A percentile compares a stretch with the other conserved stretches of the same genome.
phyloP scores from a whole-genome alignment of 2,329 filamentous ascomycete genomes.

The Lachnellula hyalina region DNA sequence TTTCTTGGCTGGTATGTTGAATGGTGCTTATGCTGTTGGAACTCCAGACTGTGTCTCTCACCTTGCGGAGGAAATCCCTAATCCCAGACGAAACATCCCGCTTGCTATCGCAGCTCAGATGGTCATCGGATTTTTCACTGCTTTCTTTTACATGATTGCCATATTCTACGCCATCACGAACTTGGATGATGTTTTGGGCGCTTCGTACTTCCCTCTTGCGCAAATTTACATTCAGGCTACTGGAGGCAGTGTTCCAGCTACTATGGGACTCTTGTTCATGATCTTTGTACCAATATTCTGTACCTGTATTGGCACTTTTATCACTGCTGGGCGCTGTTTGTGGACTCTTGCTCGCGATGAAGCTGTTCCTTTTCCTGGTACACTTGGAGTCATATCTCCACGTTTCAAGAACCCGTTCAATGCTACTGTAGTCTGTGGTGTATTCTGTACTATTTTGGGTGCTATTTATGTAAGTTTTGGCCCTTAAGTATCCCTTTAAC shows the following conservation, averaged over 20 bases:
- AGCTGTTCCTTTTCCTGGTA: constrained; percentile 47
- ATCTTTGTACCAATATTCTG: constrained; percentile 48
- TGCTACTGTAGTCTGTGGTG: constrained; percentile 46
- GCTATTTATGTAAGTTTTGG: constrained; percentile 37
- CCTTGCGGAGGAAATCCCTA: constrained; percentile 58
- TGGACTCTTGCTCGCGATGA: constrained; percentile 57
- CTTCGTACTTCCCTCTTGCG: constrained; percentile 55
- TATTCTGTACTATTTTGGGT: constrained; percentile 51
- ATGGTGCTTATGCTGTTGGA: constrained; percentile 64
- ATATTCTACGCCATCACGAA: constrained; percentile 53
- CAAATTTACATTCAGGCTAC: constrained; percentile 61
- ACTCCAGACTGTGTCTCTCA: constrained; percentile 61
- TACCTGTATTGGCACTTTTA: constrained; percentile 50
- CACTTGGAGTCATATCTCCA: constrained; percentile 42
- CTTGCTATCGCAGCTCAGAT: constrained; percentile 48
- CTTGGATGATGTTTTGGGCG: constrained; percentile 47
- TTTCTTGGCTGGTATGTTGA: constrained; percentile 56
- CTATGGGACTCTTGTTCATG: constrained; percentile 48
- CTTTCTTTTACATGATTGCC: constrained; percentile 47
- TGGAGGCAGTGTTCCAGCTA: constrained; percentile 47
- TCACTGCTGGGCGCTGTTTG: constrained; percentile 56
- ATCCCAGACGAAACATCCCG: constrained; percentile 47
- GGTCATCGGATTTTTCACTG: constrained; percentile 45
- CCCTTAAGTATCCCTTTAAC: too few relatives aligned
- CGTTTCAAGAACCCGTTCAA: constrained; percentile 48